These are phyloP conservation scores for Volvox africanus DNA, from an alignment of 139 green algal genomes.

Conservation along the genomic window DNA sequence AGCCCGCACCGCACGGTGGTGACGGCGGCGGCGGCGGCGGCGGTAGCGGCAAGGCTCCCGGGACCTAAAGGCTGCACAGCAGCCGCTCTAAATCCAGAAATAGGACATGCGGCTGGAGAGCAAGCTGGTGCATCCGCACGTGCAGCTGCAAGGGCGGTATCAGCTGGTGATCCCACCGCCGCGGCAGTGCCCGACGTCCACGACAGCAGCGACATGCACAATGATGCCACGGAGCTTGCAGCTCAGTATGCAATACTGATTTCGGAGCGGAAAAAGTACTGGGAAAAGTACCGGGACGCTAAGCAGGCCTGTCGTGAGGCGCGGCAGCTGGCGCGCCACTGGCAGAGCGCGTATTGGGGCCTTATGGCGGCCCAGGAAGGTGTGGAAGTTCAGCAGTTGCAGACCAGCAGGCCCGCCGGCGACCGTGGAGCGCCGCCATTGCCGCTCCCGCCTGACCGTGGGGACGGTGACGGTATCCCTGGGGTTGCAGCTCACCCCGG, in stretches of 20 bases:
- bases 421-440: not conserved
- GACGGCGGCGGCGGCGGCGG: not conserved
- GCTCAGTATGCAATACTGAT: not conserved
- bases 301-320: constrained; percentile 6
- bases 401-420: too few species aligned
- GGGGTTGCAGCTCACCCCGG: too few species aligned
- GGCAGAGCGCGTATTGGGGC: constrained; percentile 18
- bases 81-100: too few species aligned
- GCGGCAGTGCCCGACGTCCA: not conserved
- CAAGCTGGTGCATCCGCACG: too few species aligned
- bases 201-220: not conserved
- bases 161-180: too few species aligned
- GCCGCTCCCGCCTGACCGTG: too few species aligned
- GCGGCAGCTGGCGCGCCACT: constrained; percentile 3
- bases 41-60: too few species aligned
- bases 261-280: not conserved
- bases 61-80: too few species aligned
- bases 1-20: not conserved
- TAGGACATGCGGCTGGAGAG: not conserved
- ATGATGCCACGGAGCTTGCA: not conserved
- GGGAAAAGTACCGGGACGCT: not conserved
- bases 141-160: not conserved
- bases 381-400: too few species aligned
- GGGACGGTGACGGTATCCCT: too few species aligned
- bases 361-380: not conserved